These are phyloP conservation scores for Dendrobium catenatum DNA, from an alignment of 106 monocot genomes.

Conservation along the genomic window DNA sequence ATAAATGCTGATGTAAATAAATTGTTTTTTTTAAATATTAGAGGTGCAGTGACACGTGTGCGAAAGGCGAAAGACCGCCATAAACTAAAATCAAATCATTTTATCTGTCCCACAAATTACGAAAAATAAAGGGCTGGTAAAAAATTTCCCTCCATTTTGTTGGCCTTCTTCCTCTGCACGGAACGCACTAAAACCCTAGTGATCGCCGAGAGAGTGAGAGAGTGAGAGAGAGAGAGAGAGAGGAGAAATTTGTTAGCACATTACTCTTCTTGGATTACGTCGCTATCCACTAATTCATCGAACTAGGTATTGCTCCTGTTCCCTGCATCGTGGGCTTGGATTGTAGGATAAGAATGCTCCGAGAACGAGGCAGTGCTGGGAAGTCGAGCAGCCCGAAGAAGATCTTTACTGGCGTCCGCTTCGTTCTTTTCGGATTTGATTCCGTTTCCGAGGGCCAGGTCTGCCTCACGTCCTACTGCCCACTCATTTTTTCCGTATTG, in stretches of 20 bases:
- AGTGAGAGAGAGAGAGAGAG: neutral
- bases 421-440: constrained; percentile 87
- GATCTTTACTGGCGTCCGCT: constrained; percentile 70
- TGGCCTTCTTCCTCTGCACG: neutral
- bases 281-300: neutral
- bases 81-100: no score
- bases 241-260: neutral
- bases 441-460: constrained; percentile 83
- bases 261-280: neutral
- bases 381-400: constrained; percentile 14
- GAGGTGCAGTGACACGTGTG: no score
- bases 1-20: no score
- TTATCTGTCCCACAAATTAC: no score
- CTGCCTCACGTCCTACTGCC: neutral
- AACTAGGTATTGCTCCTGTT: neutral
- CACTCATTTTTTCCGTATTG: neutral
- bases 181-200: constrained; percentile 7
- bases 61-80: no score
- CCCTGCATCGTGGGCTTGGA: neutral
- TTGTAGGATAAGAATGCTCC: constrained; percentile 14
- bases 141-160: neutral
- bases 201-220: neutral
- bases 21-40: no score
- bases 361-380: constrained; percentile 10
- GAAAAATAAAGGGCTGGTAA: neutral